These are phyloP conservation scores for Trichodelitschia bisporula DNA, from an alignment of 495 filamentous ascomycete genomes.

Conservation along the genomic window DNA sequence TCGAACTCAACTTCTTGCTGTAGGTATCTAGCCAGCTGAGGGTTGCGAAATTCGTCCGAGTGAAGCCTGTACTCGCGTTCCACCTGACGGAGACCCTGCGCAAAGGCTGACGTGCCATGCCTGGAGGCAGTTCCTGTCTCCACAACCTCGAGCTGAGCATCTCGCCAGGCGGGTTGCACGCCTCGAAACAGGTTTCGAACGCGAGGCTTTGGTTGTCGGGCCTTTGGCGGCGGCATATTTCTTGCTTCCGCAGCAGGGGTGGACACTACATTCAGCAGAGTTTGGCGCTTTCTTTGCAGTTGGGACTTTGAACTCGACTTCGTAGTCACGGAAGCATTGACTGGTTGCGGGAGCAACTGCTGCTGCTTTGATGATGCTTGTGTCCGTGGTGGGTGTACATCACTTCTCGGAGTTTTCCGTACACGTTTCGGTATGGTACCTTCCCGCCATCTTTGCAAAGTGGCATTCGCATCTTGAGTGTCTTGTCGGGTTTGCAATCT, in stretches of 20 bases:
- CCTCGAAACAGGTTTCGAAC: conserved; percentile 1
- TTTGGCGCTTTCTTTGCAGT: not conserved
- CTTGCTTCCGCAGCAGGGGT: too few species aligned
- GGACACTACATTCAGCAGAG: not conserved
- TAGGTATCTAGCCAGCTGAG: conserved; percentile 7
- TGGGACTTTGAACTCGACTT: not conserved
- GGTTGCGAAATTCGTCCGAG: conserved; percentile 1
- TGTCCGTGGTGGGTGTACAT: not conserved
- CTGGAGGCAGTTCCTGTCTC: conserved; percentile 9
- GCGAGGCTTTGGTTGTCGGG: not conserved
- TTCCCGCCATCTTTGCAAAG: conserved; percentile 49
- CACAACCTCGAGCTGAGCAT: conserved; percentile 14
- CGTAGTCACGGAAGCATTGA: not conserved
- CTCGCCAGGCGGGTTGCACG: too few species aligned
- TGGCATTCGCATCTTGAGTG: conserved; percentile 44
- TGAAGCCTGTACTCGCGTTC: not conserved
- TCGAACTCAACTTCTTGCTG: conserved; percentile 3
- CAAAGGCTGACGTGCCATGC: conserved; percentile 12
- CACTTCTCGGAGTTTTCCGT: not conserved
- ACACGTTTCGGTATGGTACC: conserved; percentile 26
- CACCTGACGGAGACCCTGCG: conserved; percentile 4
- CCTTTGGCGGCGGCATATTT: too few species aligned
- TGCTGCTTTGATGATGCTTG: conserved; percentile 1
- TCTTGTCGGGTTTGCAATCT: conserved; percentile 43
- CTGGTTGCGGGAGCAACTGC: conserved; percentile 2